These are phyloP conservation scores for Neurospora sp. DNA, from an alignment of 495 filamentous ascomycete species.

Conservation along the genomic window DNA sequence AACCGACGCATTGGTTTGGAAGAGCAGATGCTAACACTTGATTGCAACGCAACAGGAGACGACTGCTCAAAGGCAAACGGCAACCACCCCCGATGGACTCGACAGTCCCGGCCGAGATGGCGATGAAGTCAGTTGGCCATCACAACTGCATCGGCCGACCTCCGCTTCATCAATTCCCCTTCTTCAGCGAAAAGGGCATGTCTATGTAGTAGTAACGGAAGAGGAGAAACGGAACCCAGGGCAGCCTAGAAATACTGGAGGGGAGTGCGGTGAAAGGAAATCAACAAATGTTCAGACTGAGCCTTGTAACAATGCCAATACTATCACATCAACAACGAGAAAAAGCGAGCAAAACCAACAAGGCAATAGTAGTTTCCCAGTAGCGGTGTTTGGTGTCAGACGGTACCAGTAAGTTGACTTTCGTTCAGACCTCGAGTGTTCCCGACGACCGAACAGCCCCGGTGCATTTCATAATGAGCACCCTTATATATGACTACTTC, in stretches of 20 bases:
- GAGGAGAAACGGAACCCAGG: not conserved
- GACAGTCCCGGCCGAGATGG: not conserved
- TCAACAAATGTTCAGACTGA: not conserved
- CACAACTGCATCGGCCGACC: not conserved
- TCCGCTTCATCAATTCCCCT: not conserved
- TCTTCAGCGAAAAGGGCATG: not conserved
- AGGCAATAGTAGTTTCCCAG: not conserved
- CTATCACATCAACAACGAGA: not conserved
- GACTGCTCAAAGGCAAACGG: not conserved
- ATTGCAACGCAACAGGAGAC: not conserved
- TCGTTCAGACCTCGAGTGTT: not conserved
- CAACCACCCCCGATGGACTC: not conserved
- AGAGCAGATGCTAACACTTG: not conserved
- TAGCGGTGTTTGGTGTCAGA: not conserved
- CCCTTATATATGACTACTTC: not conserved
- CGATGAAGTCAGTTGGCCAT: not conserved
- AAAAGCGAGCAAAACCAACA: not conserved
- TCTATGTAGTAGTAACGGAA: not conserved
- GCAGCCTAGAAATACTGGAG: not conserved
- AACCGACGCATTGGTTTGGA: not conserved
- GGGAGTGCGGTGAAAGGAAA: not conserved
- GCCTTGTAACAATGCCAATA: not conserved
- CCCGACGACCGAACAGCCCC: not conserved
- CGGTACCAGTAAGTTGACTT: not conserved
- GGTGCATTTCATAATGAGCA: not conserved